Evolutionary conservation across 2,329 filamentous ascomycete species (phyloP), one percentile per base, ranked within the genome.

Genomic region (Fusarium longipes): DNA sequence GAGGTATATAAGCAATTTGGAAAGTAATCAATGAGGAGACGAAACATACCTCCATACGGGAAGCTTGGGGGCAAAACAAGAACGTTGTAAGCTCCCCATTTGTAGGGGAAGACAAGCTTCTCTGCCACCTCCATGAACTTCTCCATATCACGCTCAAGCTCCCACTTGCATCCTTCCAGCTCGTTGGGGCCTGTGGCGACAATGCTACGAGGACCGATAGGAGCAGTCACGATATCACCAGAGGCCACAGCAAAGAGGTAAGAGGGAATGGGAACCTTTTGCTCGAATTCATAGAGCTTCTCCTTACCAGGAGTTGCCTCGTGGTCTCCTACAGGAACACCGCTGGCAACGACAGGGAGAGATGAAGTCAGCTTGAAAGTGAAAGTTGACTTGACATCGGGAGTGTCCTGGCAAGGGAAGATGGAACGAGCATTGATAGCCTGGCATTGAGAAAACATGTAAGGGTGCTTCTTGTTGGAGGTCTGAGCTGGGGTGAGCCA

Each of bases 391-490:
- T 99, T 99, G 73, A 97, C 92, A 77, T 97, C 95, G 5, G 96
- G 96, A 1, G 96, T 98, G 76, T 99, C 96, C 82, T 98, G 95
- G 80, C 95, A 98, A 8, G 96, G 96, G 78, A 98, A 97, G 63
- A 98, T 87, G 45, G 93, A 97, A 62, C 96, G 89, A 40, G 93
- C 93, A 75, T 98, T 94, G 74, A 97, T 98, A 53, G 95, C 94
- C 83, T 99, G 95, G 78, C 94, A 97, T 82, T 98, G 96, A 42
- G 93, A 96, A 82, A 98, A 98, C 89, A 98, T 95, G 80, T 97
- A 98, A 2, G 95, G 95, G 70, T 96, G 91, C 79, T 93, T 96
- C 82, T 93, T 94, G 86, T 97, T 97, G 59, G 92, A 93, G 1
- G 96, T 98, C 82, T 98, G 96, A 30, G 91, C 91, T 3, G 93